These are phyloP conservation scores for Fusarium hostae DNA, from an alignment of 2,329 filamentous ascomycete species.

Conservation along the genomic window DNA sequence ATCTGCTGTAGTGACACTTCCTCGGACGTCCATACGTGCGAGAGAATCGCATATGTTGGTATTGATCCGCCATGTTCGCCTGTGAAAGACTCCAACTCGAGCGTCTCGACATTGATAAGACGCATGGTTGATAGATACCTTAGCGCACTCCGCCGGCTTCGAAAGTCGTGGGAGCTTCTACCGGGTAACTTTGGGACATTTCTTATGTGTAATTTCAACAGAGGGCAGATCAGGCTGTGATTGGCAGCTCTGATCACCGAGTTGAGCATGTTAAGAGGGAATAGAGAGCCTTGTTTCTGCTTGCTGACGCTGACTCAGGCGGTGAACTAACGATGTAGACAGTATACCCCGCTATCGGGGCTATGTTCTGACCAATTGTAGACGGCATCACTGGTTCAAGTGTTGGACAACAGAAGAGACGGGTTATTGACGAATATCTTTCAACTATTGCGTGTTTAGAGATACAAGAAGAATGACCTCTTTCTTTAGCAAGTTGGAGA, in stretches of 20 bases:
- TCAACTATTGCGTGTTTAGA: too few relatives aligned
- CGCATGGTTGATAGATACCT: constrained; percentile 4
- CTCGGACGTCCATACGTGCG: constrained; percentile 10
- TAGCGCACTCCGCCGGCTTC: not conserved
- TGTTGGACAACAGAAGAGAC: too few relatives aligned
- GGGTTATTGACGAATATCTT: too few relatives aligned
- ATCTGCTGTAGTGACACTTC: constrained; percentile 6
- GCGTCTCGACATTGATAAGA: constrained; percentile 16
- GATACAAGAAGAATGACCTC: too few relatives aligned
- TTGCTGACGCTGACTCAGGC: not conserved
- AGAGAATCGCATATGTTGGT: constrained; percentile 12
- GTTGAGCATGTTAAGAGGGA: not conserved
- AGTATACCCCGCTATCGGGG: not conserved
- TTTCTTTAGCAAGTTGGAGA: too few relatives aligned
- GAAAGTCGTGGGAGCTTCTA: not conserved
- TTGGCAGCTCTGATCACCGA: not conserved
- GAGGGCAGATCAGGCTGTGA: not conserved
- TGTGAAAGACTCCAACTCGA: constrained; percentile 11
- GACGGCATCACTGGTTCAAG: too few relatives aligned
- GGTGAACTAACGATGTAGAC: not conserved
- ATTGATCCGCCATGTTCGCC: constrained; percentile 1
- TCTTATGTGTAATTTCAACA: not conserved
- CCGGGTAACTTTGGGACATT: not conserved
- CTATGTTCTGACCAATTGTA: not conserved
- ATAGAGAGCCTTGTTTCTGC: not conserved